Evolutionary conservation across 139 green algal species (phyloP), one percentile per base, ranked within the genome.

Genomic region (Chlorella sp.): DNA sequence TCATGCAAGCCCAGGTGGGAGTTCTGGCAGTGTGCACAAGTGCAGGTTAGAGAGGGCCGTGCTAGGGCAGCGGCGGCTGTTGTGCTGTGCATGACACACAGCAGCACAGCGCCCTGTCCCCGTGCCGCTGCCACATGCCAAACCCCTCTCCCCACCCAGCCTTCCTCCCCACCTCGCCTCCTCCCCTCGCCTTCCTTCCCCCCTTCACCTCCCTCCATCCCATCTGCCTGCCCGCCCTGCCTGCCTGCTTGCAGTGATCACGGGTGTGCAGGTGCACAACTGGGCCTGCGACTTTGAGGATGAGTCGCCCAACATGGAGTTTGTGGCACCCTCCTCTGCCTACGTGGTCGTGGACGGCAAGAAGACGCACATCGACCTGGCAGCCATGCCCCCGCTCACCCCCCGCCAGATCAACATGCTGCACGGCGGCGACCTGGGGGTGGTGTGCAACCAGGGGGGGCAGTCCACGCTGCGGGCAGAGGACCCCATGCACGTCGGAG

Each of bases 231-330:
- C 24, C 78, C 48, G 5, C 53, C 53, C 57, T 2, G 24, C 79
- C 22, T 37, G 1, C 40, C 79, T 37, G 40, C 79, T 16, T 68
- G 83, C 83, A 88, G 92, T 97, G 28, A 94, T 98, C 30, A 93
- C 96, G 16, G 97, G 97, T 81, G 92, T 98, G 37, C 96, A 99
- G 92, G 96, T 99, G 91, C 97, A 99, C 92, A 96, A 95, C 91
- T 97, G 94, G 94, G 90, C 91, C 66, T 81, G 86, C 18, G 81
- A 95, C 48, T 93, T 95, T 80, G 88, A 91, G 78, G 81, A 91
- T 61, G 90, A 93, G n/a, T 82, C 86, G 28, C 92, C 94, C 68
- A 94, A 94, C 91, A 90, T 98, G 61, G 96, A 98, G 94, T 97
- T 96, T 88, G 93, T 97, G 18, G 88, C 89, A 28, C 91, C 92